Evolutionary conservation across 2,329 filamentous ascomycete genomes (phyloP).

Genomic region (Grosmannia huntii): DNA sequence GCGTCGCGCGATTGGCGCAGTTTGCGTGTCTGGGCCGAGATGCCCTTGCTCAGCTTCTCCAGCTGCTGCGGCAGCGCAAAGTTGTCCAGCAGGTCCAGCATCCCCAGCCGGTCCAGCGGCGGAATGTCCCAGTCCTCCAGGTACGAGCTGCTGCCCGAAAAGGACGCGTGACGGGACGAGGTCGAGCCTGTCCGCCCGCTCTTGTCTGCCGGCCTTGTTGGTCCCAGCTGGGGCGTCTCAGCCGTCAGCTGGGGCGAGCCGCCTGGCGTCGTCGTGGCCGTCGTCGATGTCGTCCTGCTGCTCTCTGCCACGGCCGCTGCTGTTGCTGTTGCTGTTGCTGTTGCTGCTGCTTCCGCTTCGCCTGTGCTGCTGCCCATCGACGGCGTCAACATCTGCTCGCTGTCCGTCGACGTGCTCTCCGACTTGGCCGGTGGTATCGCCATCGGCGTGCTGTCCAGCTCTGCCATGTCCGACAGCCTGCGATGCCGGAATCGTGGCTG

Average conservation of each 20-base stretch:
- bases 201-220: slow-evolving; percentile 15
- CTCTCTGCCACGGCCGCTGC: slow-evolving; percentile 1
- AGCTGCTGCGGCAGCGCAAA: slow-evolving; percentile 80
- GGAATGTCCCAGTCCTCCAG: slow-evolving; percentile 86
- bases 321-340: background rate
- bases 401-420: slow-evolving; percentile 27
- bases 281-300: slow-evolving; percentile 1
- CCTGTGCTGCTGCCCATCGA: slow-evolving; percentile 22
- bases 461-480: slow-evolving; percentile 31
- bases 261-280: slow-evolving; percentile 2
- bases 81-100: slow-evolving; percentile 92
- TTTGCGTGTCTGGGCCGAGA: slow-evolving; percentile 73
- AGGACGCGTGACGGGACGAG: slow-evolving; percentile 66
- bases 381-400: slow-evolving; percentile 28
- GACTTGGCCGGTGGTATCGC: slow-evolving; percentile 18
- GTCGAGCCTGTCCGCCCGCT: slow-evolving; percentile 21
- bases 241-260: slow-evolving; percentile 32
- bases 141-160: slow-evolving; percentile 73
- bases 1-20: slow-evolving; percentile 73
- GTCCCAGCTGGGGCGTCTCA: slow-evolving; percentile 39
- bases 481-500: slow-evolving; percentile 21
- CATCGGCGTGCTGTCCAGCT: slow-evolving; percentile 14
- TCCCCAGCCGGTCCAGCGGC: slow-evolving; percentile 75
- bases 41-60: slow-evolving; percentile 75
- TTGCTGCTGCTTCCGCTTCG: background rate